Evolutionary conservation across 768 basidiomycete genomes (phyloP), one percentile per base, ranked within the genome.

Genomic region (Psilocybe cubensis): DNA sequence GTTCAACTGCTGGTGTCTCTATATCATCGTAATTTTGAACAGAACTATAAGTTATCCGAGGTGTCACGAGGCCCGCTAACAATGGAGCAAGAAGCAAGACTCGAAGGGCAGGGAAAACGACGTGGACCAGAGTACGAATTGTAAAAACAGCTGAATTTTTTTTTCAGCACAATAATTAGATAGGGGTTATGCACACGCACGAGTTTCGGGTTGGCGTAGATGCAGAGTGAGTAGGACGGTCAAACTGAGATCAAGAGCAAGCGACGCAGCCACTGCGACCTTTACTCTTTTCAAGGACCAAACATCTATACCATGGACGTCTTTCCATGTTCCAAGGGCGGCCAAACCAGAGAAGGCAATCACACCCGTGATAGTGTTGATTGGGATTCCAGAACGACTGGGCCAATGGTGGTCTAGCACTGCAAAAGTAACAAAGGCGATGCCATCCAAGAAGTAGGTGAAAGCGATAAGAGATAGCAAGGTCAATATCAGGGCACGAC

Each of bases 321-420:
- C 91, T 72, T 93, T 92, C 84, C 86, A 92, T 11, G 89, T 80
- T 8, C 92, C 92, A 42, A 92, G 74, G 9, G 85, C 84, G 12
- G 91, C 88, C 47, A 94, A 75, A 33, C 88, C 87, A 31, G 85
- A 75, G 63, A 90, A 91, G 3, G 87, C 88, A 40, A 84, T 65
- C 28, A 92, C 78, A 52, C 90, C 92, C 42, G 87, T 69, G 41
- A 92, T 66, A 40, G 91, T 76, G 63, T 83, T 89, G 67, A 87
- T 70, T 64, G 89, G 88, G 40, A 89, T 79, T 21, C 86, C 90
- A 7, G 86, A 85, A 58, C 76, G 65, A 38, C 70, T 75, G 11
- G 81, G 82, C 91, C 93, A 94, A 9, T 76, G 58, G 63, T 86
- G 84, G 62, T 82, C 77, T 55, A 93, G 66, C 41, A 94, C 77